Percentiles rank a stretch among this genome's conserved stretches.
phyloP scores from a whole-genome alignment of 805 yeast genomes.

The Teunomyces panamensis region DNA sequence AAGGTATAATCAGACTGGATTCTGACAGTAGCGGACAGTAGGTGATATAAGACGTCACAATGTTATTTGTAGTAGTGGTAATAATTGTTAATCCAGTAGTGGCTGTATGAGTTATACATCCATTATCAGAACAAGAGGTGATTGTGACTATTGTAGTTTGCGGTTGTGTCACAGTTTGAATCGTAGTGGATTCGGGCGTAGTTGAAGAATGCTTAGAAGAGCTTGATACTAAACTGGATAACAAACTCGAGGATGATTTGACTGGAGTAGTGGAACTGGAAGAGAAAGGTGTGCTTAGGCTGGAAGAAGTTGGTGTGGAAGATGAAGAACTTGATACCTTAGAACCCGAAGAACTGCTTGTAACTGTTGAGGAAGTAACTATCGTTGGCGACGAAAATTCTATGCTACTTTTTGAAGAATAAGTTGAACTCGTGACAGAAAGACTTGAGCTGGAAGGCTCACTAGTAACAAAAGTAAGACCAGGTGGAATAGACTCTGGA shows the following conservation, averaged over 20 bases:
- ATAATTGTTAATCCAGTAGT: slow-evolving; percentile 9
- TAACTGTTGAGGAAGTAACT: no score
- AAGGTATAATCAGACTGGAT: neutral
- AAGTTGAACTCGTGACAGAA: neutral
- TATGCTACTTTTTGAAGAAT: no score
- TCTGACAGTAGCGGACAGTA: slow-evolving; percentile 14
- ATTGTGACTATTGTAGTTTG: slow-evolving; percentile 6
- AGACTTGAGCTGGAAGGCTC: neutral
- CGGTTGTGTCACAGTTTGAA: neutral
- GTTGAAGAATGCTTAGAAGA: neutral
- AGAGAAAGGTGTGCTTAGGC: neutral
- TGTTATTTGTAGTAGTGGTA: slow-evolving; percentile 9
- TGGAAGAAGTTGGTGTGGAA: neutral
- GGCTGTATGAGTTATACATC: neutral
- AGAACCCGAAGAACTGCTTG: neutral
- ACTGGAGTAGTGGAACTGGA: neutral
- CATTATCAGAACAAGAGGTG: slow-evolving; percentile 6
- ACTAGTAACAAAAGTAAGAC: neutral
- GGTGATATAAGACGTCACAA: slow-evolving; percentile 13
- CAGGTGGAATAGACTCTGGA: neutral
- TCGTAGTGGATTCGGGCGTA: neutral
- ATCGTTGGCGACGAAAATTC: no score
- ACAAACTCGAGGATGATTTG: neutral
- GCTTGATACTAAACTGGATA: neutral
- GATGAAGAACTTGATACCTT: neutral